A percentile compares a stretch with the other conserved stretches of the same genome.
Evolutionary conservation across 495 filamentous ascomycete species (phyloP).

Genomic region (Podospora didyma): DNA sequence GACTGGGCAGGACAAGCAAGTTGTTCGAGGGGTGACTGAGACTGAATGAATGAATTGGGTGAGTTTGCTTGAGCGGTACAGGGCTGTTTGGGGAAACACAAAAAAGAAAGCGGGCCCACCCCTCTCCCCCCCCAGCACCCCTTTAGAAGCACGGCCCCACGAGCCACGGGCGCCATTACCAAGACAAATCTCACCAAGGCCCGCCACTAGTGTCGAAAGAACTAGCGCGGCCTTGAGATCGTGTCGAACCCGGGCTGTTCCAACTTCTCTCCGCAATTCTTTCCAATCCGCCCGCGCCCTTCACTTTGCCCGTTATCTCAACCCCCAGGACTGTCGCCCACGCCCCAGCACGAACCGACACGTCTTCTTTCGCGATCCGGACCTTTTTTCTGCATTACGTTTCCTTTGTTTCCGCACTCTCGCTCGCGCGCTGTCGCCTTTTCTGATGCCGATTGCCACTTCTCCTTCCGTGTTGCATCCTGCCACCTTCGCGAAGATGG

Average conservation of each 20-base stretch:
- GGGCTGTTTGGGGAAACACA: neutral
- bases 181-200: neutral
- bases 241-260: constrained; percentile 8
- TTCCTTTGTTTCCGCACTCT: constrained; percentile 30
- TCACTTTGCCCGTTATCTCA: constrained; percentile 12
- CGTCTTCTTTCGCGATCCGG: constrained; percentile 32
- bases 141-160: neutral
- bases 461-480: constrained; percentile 63
- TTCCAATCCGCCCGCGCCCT: constrained; percentile 23
- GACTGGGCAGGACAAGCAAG: no score
- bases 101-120: neutral
- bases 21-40: no score
- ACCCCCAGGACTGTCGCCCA: constrained; percentile 3
- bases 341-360: constrained; percentile 8
- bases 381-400: constrained; percentile 20
- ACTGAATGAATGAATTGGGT: no score
- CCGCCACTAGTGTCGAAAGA: constrained; percentile 11
- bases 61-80: neutral
- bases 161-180: neutral
- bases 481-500: constrained; percentile 76
- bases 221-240: constrained; percentile 20
- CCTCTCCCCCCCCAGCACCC: neutral
- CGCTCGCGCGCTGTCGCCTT: constrained; percentile 21
- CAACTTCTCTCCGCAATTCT: constrained; percentile 27
- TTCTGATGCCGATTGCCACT: constrained; percentile 80